A percentile compares a stretch with the other conserved stretches of the same genome.
These are phyloP conservation scores for Calocera cornea DNA, from an alignment of 768 basidiomycete genomes.

Conservation along the genomic window DNA sequence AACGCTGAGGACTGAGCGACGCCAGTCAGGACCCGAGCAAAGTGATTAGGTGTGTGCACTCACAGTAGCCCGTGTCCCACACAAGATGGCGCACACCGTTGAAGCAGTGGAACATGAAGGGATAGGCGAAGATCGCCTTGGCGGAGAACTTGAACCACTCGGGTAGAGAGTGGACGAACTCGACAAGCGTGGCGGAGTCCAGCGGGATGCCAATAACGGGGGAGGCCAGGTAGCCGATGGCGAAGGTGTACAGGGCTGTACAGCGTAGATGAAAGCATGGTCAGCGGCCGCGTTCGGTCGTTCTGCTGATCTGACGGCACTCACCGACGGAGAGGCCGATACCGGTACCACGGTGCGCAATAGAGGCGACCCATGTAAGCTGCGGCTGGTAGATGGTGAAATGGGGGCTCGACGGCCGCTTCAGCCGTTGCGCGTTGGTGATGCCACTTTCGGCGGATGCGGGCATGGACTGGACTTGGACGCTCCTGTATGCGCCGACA, in stretches of 20 bases:
- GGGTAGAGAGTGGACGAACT: constrained; percentile 55
- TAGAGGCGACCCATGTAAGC: constrained; percentile 78
- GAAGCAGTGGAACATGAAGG: constrained; percentile 80
- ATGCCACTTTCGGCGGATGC: constrained; percentile 46
- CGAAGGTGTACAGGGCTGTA: constrained; percentile 75
- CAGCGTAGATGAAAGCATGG: constrained; percentile 1
- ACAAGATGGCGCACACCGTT: constrained; percentile 82
- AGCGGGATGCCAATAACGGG: constrained; percentile 52
- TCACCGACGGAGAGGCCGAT: constrained; percentile 60
- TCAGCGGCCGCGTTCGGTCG: neutral
- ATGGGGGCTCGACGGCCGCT: constrained; percentile 86
- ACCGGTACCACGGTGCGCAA: constrained; percentile 79
- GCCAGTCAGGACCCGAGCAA: neutral
- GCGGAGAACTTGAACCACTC: constrained; percentile 59
- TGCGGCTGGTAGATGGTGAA: constrained; percentile 95
- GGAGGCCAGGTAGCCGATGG: constrained; percentile 70
- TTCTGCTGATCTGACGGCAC: constrained; percentile 7
- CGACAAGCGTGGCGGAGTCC: constrained; percentile 64
- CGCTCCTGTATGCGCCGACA: constrained; percentile 27
- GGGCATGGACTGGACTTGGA: constrained; percentile 54
- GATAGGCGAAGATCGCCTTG: constrained; percentile 67
- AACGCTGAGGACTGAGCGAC: constrained; percentile 53
- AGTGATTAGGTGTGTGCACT: constrained; percentile 24
- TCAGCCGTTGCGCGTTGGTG: constrained; percentile 75
- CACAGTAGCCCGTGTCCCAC: constrained; percentile 86